phyloP scores from a whole-genome alignment of 441 rosid species.

The Rhodomyrtus psidioides region DNA sequence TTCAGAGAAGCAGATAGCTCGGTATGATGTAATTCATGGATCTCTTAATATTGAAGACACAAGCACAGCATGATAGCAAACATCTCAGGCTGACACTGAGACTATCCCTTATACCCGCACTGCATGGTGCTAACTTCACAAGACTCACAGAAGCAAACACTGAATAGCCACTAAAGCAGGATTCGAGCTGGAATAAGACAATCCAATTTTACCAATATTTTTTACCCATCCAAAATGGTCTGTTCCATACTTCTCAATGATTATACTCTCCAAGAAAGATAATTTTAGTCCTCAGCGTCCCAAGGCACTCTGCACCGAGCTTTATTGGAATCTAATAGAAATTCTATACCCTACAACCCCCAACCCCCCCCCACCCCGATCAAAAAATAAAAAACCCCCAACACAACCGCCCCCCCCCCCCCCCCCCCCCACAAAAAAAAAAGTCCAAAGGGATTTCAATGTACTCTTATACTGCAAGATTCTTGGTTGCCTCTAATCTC shows the following conservation, averaged over 20 bases:
- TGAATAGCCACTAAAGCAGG: neutral
- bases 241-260: neutral
- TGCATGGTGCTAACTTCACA: neutral
- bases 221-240: neutral
- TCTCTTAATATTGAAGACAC: neutral
- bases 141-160: neutral
- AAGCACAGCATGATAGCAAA: neutral
- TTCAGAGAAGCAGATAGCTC: neutral
- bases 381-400: too few relatives aligned
- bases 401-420: neutral
- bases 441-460: neutral
- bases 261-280: neutral
- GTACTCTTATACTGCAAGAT: neutral
- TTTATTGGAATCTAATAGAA: neutral
- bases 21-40: neutral
- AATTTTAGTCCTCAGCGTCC: neutral
- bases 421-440: neutral
- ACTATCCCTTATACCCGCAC: neutral
- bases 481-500: neutral
- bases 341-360: neutral
- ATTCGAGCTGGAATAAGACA: neutral
- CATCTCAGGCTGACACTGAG: neutral
- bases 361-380: neutral
- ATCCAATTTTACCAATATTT: neutral
- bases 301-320: neutral